Evolutionary conservation across 106 monocot genomes (phyloP), one percentile per base, ranked within the genome.

Genomic region (Amphibolis antarctica): DNA sequence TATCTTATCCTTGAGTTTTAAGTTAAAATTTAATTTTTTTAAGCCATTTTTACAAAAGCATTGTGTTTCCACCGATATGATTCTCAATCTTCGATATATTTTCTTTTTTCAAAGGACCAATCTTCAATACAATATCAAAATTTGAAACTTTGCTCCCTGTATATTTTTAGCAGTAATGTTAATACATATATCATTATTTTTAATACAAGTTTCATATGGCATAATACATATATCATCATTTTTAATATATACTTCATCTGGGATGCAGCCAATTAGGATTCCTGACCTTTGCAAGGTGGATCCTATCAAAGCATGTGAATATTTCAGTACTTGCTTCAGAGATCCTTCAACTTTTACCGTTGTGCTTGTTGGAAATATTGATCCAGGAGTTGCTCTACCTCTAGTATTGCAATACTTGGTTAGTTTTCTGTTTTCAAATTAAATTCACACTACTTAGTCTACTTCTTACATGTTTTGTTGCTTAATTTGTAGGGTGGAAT

Each of bases 281-380:
- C 42, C 70, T 76, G 98, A 98, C 76, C 80, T 98, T 60, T 82
- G 81, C 72, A 91, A 68, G 52, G 91, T 98, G 67, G 75, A 98
- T 79, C 91, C 98, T 46, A 71, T 82, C 30, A 85, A 70, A 75
- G 98, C 98, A 55, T 98, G 98, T 73, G 75, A 85, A 75, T 98
- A 87, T 83, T 90, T 91, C 36, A 98, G 74, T 47, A 53, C 69
- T 22, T 98, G 98, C 69, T 98, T 91, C 52, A 91, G 77, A 75
- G 98, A 98, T 60, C 98, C 98, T 47, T 98, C 98, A 5, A 80
- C 82, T 64, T 98, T 91, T 79, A 91, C 98, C 43, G 85, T 91
- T 63, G 98, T 87, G 7, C 67, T 98, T 20, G 87, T 98, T 72
- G 98, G 98, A 44, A 98, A 90, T 62, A 69, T 98, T 72, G 75